Conservation (phyloP, 1,139 yeast genomes). For the Geotrichum carabidarum region DNA sequence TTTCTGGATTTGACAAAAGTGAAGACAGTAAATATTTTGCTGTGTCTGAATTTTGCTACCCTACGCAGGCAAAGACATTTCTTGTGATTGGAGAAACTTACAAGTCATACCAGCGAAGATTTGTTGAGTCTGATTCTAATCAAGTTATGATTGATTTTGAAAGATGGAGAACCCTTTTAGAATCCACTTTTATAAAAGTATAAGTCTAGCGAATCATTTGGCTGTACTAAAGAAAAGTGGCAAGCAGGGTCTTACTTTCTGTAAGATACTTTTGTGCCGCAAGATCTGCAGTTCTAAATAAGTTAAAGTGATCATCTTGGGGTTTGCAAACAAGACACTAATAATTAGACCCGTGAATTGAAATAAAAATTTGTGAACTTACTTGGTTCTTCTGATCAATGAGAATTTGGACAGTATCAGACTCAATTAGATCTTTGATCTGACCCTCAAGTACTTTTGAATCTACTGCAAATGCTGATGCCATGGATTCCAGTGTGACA, state of each 20-base stretch:
- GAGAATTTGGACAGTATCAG: constrained; percentile 14
- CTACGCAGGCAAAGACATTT: background rate
- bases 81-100: background rate
- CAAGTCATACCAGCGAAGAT: background rate
- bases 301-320: background rate
- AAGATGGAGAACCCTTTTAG: background rate
- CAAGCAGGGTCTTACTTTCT: constrained; percentile 12
- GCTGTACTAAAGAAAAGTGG: constrained; percentile 2
- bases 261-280: constrained; percentile 9
- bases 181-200: background rate
- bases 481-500: constrained; percentile 21
- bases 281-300: constrained; percentile 4
- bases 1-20: background rate
- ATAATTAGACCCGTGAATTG: background rate
- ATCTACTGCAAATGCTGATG: constrained; percentile 13
- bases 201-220: too few relatives aligned
- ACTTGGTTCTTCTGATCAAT: constrained; percentile 22
- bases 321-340: constrained; percentile 3
- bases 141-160: background rate
- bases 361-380: constrained; percentile 5
- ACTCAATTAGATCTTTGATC: constrained; percentile 15
- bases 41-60: background rate
- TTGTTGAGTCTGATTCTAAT: background rate
- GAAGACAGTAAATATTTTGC: background rate
- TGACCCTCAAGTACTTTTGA: constrained; percentile 12